Evolutionary conservation across 352 stramenopile genomes (phyloP).

Genomic region (Phytophthora capsici): DNA sequence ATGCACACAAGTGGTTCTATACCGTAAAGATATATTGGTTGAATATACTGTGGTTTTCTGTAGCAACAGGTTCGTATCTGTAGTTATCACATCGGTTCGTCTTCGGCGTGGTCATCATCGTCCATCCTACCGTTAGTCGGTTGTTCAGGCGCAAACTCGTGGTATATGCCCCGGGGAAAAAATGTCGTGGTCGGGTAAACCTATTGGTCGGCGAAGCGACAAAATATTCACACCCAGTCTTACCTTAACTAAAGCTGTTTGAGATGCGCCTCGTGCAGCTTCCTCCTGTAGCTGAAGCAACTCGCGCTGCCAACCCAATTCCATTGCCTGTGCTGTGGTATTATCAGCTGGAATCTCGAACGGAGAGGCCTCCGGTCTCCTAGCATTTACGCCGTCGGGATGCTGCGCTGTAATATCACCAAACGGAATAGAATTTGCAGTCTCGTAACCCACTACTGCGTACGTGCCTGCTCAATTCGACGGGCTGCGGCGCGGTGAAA

Average conservation of each 20-base stretch:
- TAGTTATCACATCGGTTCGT: too few relatives aligned
- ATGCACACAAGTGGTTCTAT: conserved; percentile 3
- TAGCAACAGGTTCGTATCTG: background rate
- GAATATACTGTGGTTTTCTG: background rate
- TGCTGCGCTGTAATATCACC: conserved; percentile 10
- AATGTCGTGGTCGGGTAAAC: conserved; percentile 12
- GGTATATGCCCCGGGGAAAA: conserved; percentile 5
- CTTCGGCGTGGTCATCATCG: conserved; percentile 3
- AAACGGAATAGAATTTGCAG: background rate
- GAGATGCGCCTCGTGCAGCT: background rate
- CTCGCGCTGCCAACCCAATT: conserved; percentile 9
- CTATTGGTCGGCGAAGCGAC: conserved; percentile 1
- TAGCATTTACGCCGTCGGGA: conserved; percentile 4
- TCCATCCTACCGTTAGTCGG: background rate
- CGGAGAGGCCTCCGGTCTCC: background rate
- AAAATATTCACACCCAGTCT: background rate
- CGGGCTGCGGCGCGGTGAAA: conserved; percentile 6
- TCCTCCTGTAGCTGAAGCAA: background rate
- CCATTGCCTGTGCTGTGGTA: conserved; percentile 7
- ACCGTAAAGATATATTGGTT: background rate
- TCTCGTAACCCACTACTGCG: conserved; percentile 5
- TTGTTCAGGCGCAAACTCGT: conserved; percentile 1
- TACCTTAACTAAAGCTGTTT: background rate
- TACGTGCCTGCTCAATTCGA: background rate
- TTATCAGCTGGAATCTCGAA: conserved; percentile 14